These are phyloP conservation scores for Ulota crispa DNA, from an alignment of 225 moss, liverwort and hornwort genomes.

Conservation along the genomic window DNA sequence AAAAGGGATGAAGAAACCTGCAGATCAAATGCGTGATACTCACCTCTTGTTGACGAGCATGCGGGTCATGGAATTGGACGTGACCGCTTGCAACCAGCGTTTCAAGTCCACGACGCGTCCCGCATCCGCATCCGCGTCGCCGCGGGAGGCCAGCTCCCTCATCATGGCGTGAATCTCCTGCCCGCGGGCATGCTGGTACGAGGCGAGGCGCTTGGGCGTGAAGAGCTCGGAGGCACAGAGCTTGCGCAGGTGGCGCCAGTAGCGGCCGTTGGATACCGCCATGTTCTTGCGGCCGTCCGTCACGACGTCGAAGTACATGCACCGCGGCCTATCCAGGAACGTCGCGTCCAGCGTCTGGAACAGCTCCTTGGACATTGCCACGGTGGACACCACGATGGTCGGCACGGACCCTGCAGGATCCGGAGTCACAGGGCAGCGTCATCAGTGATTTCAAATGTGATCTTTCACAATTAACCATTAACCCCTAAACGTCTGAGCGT, in stretches of 20 bases:
- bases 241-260: constrained; percentile 36
- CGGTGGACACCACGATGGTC: constrained; percentile 32
- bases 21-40: too few species aligned
- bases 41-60: constrained; percentile 39
- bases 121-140: not conserved
- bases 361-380: constrained; percentile 26
- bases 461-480: too few species aligned
- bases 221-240: constrained; percentile 21
- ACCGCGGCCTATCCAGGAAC: constrained; percentile 23
- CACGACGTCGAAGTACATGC: constrained; percentile 24
- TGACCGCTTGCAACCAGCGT: constrained; percentile 18
- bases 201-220: constrained; percentile 19
- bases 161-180: constrained; percentile 27
- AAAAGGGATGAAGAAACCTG: too few species aligned
- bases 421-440: too few species aligned
- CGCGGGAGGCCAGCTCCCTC: not conserved
- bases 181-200: constrained; percentile 10
- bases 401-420: constrained; percentile 22
- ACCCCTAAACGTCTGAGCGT: too few species aligned
- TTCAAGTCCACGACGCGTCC: constrained; percentile 9
- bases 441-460: too few species aligned
- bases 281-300: constrained; percentile 30
- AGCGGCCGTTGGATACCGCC: constrained; percentile 15
- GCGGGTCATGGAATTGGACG: constrained; percentile 28
- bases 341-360: constrained; percentile 25